Conservation (phyloP, 169 alveolate species). For the Plasmodium inui region DNA sequence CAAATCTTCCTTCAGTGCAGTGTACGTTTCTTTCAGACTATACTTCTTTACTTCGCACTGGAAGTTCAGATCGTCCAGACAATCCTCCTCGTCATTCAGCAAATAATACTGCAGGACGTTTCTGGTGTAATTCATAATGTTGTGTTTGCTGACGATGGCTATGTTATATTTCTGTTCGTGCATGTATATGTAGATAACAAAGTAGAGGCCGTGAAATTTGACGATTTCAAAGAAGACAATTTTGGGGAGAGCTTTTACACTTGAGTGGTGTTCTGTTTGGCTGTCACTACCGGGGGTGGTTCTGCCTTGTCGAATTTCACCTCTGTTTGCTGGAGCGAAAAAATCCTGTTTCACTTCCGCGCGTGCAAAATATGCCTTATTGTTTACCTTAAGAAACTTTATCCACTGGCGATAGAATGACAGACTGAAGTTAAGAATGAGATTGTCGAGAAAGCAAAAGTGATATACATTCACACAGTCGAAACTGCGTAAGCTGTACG, state of each 20-base stretch:
- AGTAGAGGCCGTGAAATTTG: constrained; percentile 10
- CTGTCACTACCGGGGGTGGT: background rate
- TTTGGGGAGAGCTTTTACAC: background rate
- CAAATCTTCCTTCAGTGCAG: background rate
- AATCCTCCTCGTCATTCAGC: constrained; percentile 26
- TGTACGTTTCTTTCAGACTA: constrained; percentile 12
- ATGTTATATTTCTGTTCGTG: background rate
- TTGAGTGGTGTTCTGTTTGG: background rate
- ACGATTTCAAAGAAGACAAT: constrained; percentile 26
- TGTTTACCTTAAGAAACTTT: constrained; percentile 10
- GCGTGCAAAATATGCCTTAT: constrained; percentile 14
- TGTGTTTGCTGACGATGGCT: constrained; percentile 29
- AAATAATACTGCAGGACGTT: constrained; percentile 16
- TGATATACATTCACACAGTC: constrained; percentile 43
- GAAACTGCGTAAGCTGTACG: constrained; percentile 24
- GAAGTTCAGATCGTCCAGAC: constrained; percentile 4
- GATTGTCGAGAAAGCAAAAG: constrained; percentile 28
- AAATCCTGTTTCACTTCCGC: background rate
- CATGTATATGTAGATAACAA: constrained; percentile 27
- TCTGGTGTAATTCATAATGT: constrained; percentile 28
- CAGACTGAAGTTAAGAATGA: constrained; percentile 43
- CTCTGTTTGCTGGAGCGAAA: background rate
- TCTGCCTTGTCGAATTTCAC: background rate
- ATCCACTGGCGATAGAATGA: constrained; percentile 34
- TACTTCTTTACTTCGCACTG: constrained; percentile 28